Conservation (phyloP, 805 yeast species). For the Torulaspora quercuum region DNA sequence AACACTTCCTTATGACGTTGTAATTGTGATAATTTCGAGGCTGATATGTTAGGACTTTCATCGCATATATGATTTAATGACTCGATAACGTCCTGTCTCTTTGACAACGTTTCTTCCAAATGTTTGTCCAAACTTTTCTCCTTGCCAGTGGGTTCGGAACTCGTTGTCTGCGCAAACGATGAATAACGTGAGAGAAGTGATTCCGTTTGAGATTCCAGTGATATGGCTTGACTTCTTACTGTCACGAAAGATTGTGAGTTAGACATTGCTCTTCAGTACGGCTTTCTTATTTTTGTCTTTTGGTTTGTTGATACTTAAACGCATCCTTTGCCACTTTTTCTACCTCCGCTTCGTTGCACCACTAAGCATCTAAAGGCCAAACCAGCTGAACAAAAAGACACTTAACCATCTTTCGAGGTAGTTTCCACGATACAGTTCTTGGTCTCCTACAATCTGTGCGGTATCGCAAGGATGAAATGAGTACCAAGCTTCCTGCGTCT, state of each 20-base stretch:
- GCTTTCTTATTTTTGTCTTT: not conserved
- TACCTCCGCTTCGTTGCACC: not conserved
- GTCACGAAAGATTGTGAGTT: constrained; percentile 51
- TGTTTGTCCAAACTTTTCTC: constrained; percentile 45
- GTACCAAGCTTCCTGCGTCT: constrained; percentile 23
- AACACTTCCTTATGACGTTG: constrained; percentile 76
- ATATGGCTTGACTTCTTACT: constrained; percentile 62
- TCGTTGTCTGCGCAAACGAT: constrained; percentile 50
- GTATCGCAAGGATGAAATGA: constrained; percentile 33
- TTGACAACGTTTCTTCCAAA: constrained; percentile 50
- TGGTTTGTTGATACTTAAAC: not conserved
- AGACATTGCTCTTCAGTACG: constrained; percentile 6
- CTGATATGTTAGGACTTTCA: constrained; percentile 53
- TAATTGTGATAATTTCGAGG: constrained; percentile 76
- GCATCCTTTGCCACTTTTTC: not conserved
- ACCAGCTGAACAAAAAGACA: constrained; percentile 22
- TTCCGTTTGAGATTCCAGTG: constrained; percentile 68
- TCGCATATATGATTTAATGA: constrained; percentile 54
- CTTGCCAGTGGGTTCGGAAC: constrained; percentile 46
- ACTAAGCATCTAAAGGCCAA: constrained; percentile 1
- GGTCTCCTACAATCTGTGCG: constrained; percentile 23
- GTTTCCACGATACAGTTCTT: constrained; percentile 2
- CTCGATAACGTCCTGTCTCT: constrained; percentile 52
- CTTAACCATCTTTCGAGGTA: constrained; percentile 32
- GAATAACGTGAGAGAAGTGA: constrained; percentile 51